Base-by-base conservation (phyloP, 805 yeast species). In the Jamesozyma jinghongensis region DNA sequence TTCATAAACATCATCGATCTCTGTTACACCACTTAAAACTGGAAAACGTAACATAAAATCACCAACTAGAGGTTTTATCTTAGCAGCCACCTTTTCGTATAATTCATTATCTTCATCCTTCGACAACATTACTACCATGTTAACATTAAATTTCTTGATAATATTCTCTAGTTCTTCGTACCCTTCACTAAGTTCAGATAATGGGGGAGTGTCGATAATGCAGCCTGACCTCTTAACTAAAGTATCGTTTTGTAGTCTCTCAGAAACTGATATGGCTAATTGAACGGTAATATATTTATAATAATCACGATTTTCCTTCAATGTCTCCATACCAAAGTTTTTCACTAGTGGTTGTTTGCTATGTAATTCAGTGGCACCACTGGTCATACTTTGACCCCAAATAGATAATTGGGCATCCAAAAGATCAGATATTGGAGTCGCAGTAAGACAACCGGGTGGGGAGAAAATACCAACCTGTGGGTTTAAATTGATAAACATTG, bases 311-410 rank as follows among this genome's bases (percentile, higher is more conserved):
- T 86, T 86, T 11, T 76, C 79, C 1, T 62, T 49, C 11, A 75
- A 68, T 29, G 67, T 62, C 37, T 79, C 84, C 40, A 79, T 70
- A 0, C 97, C 98, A 61, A 69, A 86, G 52, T 73, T 79, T 52
- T 82, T 80, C 7, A 83, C 90, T n/a, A 82, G 59, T 0, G 97
- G 97, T 59, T 85, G 94, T 57, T 85, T 85, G n/a, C 85, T 84
- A 57, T 84, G 88, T 47, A 81, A 77, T 45, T 71, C 66, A 1
- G 88, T 77, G 1, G 85, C 77, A 33, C 94, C 92, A 10, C 85
- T 78, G 0, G 87, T 76, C 45, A 78, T 69, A 19, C 83, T 76
- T 36, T 85, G 85, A 46, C 94, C 95, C 67, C 94, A 82, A 2
- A 74, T 73, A 17, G 75, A 72, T 25, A 54, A 47, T 52, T 85